Percentiles rank a stretch among this genome's conserved stretches.
These are phyloP conservation scores for Colletotrichum coccodes DNA, from an alignment of 2,329 filamentous ascomycete species.

Conservation along the genomic window DNA sequence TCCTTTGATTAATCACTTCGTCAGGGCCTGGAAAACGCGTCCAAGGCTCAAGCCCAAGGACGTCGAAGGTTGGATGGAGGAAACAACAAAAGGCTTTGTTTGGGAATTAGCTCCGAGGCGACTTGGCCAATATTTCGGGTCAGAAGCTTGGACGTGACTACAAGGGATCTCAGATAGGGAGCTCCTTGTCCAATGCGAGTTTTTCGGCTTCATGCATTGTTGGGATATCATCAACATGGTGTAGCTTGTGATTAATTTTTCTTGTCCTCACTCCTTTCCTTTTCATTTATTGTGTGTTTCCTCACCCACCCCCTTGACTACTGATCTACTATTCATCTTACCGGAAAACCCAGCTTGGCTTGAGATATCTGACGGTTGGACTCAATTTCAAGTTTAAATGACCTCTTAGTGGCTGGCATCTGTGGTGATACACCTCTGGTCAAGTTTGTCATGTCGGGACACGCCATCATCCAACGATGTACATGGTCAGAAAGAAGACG, in stretches of 20 bases:
- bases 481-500: background rate
- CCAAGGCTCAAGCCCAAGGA: background rate
- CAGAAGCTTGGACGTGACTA: background rate
- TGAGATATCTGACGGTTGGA: background rate
- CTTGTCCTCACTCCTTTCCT: background rate
- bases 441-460: background rate
- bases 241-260: background rate
- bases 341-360: background rate
- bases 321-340: background rate
- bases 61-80: background rate
- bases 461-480: background rate
- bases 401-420: background rate
- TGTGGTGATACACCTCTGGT: background rate
- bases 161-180: background rate
- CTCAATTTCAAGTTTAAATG: background rate
- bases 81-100: background rate
- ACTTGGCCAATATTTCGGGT: background rate
- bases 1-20: background rate
- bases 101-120: background rate
- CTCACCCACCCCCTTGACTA: background rate
- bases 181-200: background rate
- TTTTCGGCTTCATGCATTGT: constrained; percentile 1
- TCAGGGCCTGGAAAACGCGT: background rate
- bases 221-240: background rate
- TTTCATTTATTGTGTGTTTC: background rate